These are phyloP conservation scores for Silybum marianum DNA, from an alignment of 129 eudicot genomes.

Conservation along the genomic window DNA sequence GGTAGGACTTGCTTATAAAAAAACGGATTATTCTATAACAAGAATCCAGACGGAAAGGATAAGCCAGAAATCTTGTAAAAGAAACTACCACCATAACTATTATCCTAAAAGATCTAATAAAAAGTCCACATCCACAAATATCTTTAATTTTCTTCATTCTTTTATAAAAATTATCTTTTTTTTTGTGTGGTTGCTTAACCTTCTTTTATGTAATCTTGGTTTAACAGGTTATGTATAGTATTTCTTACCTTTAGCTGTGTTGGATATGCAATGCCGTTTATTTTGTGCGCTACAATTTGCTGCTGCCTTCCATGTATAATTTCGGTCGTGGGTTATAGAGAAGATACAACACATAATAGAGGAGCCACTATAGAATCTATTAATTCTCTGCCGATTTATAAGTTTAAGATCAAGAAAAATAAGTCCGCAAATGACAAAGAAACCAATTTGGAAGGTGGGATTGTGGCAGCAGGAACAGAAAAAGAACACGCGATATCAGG, in stretches of 20 bases:
- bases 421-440: conserved; percentile 44
- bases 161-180: too few species aligned
- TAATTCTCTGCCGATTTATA: conserved; percentile 70
- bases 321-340: conserved; percentile 69
- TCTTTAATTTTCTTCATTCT: background rate
- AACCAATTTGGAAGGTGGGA: conserved; percentile 50
- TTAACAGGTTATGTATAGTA: conserved; percentile 65
- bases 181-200: conserved; percentile 1
- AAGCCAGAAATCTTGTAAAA: background rate
- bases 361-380: conserved; percentile 85
- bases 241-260: too few species aligned
- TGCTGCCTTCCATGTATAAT: conserved; percentile 87
- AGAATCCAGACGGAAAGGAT: conserved; percentile 4
- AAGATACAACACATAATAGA: conserved; percentile 60
- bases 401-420: conserved; percentile 54
- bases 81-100: too few species aligned
- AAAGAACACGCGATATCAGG: conserved; percentile 76
- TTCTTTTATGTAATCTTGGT: background rate
- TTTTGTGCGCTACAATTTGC: conserved; percentile 75
- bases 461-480: conserved; percentile 85
- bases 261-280: conserved; percentile 71
- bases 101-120: background rate
- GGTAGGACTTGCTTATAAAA: background rate
- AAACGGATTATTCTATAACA: background rate
- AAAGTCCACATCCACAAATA: background rate